Percentiles rank a stretch among this genome's conserved stretches.
Evolutionary conservation across 73 alveolate genomes (phyloP).

Genomic region (Chromera velia): DNA sequence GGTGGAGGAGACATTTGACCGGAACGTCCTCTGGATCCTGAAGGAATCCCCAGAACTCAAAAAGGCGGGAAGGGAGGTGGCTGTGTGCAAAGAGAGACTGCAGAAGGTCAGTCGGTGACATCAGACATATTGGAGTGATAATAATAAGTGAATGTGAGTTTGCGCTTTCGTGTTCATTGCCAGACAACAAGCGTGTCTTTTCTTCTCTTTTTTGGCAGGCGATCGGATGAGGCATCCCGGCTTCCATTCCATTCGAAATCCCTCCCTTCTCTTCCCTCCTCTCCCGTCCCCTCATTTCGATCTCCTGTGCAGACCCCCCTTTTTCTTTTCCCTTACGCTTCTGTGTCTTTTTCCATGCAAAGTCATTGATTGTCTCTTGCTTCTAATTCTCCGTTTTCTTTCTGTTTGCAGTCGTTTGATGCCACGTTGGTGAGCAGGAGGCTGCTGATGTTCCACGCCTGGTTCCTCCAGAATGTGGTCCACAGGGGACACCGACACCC

Average conservation of each 20-base stretch:
- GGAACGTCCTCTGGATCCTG: constrained; percentile 15
- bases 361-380: too few relatives aligned
- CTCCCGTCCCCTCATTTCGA: too few relatives aligned
- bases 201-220: too few relatives aligned
- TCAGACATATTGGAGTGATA: constrained; percentile 3
- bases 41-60: constrained; percentile 10
- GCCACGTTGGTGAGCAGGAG: constrained; percentile 1
- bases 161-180: too few relatives aligned
- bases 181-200: too few relatives aligned
- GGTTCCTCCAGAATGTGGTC: constrained; percentile 30
- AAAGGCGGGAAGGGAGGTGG: not conserved
- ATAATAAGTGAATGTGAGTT: too few relatives aligned
- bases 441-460: constrained; percentile 34
- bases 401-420: not conserved
- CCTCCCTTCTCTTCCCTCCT: too few relatives aligned
- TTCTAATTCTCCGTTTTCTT: not conserved
- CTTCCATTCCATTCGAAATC: too few relatives aligned
- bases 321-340: too few relatives aligned
- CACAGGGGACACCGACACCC: constrained; percentile 2
- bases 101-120: not conserved
- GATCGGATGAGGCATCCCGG: too few relatives aligned
- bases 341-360: too few relatives aligned
- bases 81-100: not conserved
- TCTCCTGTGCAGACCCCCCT: too few relatives aligned
- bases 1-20: constrained; percentile 28